phyloP scores from a whole-genome alignment of 2,329 filamentous ascomycete species.

The Diplodia corticola region DNA sequence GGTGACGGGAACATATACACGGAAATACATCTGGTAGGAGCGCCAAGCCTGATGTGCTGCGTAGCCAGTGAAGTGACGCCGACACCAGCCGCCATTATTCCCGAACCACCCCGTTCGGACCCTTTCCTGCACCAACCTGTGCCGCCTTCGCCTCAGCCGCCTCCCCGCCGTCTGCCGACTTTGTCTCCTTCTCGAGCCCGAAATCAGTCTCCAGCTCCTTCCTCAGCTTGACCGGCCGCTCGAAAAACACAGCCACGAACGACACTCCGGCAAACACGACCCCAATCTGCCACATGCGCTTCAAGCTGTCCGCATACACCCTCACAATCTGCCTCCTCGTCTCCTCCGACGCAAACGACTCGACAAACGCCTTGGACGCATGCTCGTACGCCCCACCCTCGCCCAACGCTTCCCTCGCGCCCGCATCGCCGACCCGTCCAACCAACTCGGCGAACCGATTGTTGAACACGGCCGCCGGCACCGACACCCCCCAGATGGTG shows the following conservation, averaged over 20 bases:
- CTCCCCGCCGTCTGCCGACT: too few relatives aligned
- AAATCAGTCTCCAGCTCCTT: background rate
- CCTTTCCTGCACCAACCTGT: too few relatives aligned
- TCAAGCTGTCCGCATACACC: slow-evolving; percentile 39
- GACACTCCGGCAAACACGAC: slow-evolving; percentile 35
- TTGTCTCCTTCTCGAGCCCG: background rate
- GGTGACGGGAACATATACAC: too few relatives aligned
- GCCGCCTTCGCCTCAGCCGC: too few relatives aligned
- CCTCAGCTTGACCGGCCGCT: background rate
- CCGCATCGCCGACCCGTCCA: slow-evolving; percentile 17
- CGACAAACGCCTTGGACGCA: background rate
- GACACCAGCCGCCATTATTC: too few relatives aligned
- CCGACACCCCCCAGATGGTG: slow-evolving; percentile 34
- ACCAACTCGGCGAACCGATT: slow-evolving; percentile 27
- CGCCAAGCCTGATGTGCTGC: too few relatives aligned
- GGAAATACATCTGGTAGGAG: too few relatives aligned
- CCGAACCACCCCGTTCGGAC: too few relatives aligned
- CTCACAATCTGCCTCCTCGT: slow-evolving; percentile 32
- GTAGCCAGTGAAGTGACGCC: too few relatives aligned
- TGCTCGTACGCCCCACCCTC: slow-evolving; percentile 33
- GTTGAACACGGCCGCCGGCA: slow-evolving; percentile 37
- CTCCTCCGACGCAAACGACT: slow-evolving; percentile 24
- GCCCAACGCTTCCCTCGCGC: slow-evolving; percentile 23
- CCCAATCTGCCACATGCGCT: slow-evolving; percentile 42
- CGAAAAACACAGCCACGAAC: slow-evolving; percentile 36